A percentile compares a stretch with the other conserved stretches of the same genome.
Conservation (phyloP, 2,329 filamentous ascomycete species). For the Cytospora paraplurivora region DNA sequence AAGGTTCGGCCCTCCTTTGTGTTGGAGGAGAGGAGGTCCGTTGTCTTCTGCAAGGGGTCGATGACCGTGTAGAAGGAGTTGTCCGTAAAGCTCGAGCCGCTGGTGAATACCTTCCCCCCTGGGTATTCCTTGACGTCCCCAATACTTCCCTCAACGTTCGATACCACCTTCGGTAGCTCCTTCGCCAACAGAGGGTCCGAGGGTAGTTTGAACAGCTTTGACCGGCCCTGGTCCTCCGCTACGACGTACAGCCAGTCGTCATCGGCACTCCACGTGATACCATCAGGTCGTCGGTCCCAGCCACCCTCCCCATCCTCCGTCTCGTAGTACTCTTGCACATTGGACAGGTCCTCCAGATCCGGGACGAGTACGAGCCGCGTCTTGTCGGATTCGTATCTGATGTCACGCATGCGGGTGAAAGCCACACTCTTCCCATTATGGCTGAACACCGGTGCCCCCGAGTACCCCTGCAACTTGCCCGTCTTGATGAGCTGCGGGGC, state of each 20-base stretch:
- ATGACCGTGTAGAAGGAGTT: constrained; percentile 70
- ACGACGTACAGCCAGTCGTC: constrained; percentile 69
- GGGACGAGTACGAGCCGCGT: constrained; percentile 66
- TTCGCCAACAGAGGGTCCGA: constrained; percentile 53
- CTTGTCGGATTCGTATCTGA: constrained; percentile 82
- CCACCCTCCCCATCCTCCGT: constrained; percentile 63
- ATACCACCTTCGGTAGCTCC: constrained; percentile 52
- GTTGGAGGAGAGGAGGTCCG: constrained; percentile 60
- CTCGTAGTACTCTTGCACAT: constrained; percentile 64
- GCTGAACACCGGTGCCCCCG: constrained; percentile 70
- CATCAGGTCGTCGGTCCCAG: constrained; percentile 62
- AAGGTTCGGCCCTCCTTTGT: constrained; percentile 67
- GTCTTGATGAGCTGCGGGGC: constrained; percentile 57
- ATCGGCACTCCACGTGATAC: constrained; percentile 58
- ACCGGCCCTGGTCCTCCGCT: constrained; percentile 69
- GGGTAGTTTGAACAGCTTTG: constrained; percentile 63
- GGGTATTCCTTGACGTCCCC: constrained; percentile 48
- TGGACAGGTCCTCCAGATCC: constrained; percentile 58
- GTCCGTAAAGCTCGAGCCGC: constrained; percentile 69
- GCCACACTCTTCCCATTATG: constrained; percentile 69
- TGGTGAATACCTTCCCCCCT: constrained; percentile 58
- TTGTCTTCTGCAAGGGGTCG: constrained; percentile 44
- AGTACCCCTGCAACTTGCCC: constrained; percentile 64
- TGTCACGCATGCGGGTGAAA: constrained; percentile 76
- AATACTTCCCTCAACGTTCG: constrained; percentile 55